Base-by-base conservation (phyloP, 371 early-diverging fungal species). In the Enterospora canceri region DNA sequence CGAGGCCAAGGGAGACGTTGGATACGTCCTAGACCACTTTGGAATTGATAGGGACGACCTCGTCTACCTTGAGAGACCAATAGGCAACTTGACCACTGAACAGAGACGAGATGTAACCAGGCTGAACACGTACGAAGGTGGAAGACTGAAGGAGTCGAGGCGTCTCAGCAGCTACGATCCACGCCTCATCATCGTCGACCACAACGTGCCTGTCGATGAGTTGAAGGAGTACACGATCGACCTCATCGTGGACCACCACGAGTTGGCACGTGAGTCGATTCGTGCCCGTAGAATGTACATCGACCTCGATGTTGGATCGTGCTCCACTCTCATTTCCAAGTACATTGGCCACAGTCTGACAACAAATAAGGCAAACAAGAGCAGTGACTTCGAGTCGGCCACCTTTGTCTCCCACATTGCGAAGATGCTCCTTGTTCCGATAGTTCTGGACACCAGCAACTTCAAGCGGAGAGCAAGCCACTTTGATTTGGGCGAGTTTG, bases 1-100 rank as follows among this genome's bases (percentile, higher is more conserved):
- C 56, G 35, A 56, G 32, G 53, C 65, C 16, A 80, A 80, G 53
- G 68, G 75, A 26, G 80, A 80, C n/a, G 28, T 80, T 16, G 58
- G 73, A 62, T 68, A 50, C 16, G 24, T 80, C 1, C 59, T 59
- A 24, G 58, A 64, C 0, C 57, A 59, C 26, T 65, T 73, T 55
- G 62, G 65, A 15, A 66, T 80, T 47, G 35, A 56, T 33, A 48
- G 60, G 5, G 70, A 77, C 0, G 70, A 80, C 46, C 55, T 80
- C 12, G 74, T 80, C 24, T 80, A 68, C 62, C 60, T 80, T 24
- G 76, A 68, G 48, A 62, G 54, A 50, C 66, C 63, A 26, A 34
- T 24, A 15, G 59, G 61, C 15, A 40, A 30, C 34, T 72, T 72
- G 40, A 49, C 57, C 0, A 4, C 24, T 18, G 30, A 57, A 30